Evolutionary conservation across 1,284 basidiomycete genomes (phyloP).

Genomic region (Abortiporus biennis): DNA sequence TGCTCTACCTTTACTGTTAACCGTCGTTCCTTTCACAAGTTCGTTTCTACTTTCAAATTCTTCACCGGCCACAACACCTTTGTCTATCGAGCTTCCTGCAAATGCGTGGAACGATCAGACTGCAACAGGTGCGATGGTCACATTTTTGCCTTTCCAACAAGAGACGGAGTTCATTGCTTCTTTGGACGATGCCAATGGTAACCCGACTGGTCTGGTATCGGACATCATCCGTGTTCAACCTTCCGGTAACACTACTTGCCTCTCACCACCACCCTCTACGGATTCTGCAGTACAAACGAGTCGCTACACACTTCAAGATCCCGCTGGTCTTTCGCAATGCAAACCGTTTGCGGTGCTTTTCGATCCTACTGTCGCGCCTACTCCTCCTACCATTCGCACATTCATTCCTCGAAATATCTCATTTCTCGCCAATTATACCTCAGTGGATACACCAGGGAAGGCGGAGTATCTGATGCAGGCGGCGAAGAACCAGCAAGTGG

Average conservation of each 20-base stretch:
- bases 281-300: constrained; percentile 5
- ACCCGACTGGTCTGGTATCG: constrained; percentile 36
- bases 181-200: constrained; percentile 39
- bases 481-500: constrained; percentile 29
- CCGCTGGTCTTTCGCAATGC: constrained; percentile 38
- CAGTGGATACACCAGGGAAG: constrained; percentile 21
- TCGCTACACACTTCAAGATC: constrained; percentile 21
- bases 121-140: constrained; percentile 36
- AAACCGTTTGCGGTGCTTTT: constrained; percentile 41
- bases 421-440: constrained; percentile 30
- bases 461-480: constrained; percentile 41
- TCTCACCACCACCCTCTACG: constrained; percentile 27
- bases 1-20: constrained; percentile 39
- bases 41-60: too few species aligned
- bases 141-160: constrained; percentile 45
- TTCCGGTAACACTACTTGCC: constrained; percentile 37
- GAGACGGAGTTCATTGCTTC: constrained; percentile 49
- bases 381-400: constrained; percentile 35
- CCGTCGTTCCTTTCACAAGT: constrained; percentile 48
- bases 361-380: constrained; percentile 27
- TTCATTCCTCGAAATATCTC: constrained; percentile 39
- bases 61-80: too few species aligned
- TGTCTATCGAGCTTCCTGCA: constrained; percentile 39
- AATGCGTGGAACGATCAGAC: constrained; percentile 30
- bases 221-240: constrained; percentile 41